Percentiles rank a stretch among this genome's conserved stretches.
Evolutionary conservation across 768 basidiomycete species (phyloP).

Genomic region (Symmetrospora coprosmae): DNA sequence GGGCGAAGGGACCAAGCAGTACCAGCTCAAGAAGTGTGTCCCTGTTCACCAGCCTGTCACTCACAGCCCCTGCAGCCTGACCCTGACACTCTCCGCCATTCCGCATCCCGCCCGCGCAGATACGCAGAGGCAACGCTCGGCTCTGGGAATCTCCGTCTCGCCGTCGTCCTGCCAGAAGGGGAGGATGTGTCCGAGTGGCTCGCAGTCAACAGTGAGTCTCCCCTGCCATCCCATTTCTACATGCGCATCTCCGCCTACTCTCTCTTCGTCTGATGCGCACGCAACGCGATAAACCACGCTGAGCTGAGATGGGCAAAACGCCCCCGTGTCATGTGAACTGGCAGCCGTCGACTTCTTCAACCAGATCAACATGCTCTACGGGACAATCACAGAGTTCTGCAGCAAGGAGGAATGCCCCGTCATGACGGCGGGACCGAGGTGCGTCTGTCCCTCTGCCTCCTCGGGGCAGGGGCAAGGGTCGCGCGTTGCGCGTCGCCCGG

Average conservation of each 20-base stretch:
- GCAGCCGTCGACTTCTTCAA: conserved; percentile 99
- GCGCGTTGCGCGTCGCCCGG: too few relatives aligned
- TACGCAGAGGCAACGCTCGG: conserved; percentile 88
- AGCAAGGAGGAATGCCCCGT: conserved; percentile 83
- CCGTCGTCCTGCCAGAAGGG: conserved; percentile 87
- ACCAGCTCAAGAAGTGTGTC: conserved; percentile 76
- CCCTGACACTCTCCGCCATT: too few relatives aligned
- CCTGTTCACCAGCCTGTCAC: neutral
- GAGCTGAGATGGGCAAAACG: conserved; percentile 1
- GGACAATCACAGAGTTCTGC: conserved; percentile 95
- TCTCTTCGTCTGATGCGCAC: neutral
- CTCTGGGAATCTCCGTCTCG: conserved; percentile 81
- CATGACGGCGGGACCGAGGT: conserved; percentile 92
- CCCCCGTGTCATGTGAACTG: neutral
- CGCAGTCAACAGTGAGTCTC: conserved; percentile 77
- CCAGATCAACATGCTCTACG: conserved; percentile 97
- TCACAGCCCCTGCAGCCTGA: too few relatives aligned
- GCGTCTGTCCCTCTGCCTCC: too few relatives aligned
- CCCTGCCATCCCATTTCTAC: neutral
- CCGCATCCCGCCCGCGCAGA: conserved; percentile 19
- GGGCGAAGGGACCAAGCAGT: conserved; percentile 73
- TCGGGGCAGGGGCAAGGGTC: too few relatives aligned
- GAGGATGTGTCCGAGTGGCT: conserved; percentile 98
- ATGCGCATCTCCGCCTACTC: neutral
- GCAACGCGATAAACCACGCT: too few relatives aligned